Base-by-base conservation (phyloP, 2,329 filamentous ascomycete species). In the Colletotrichum cordylinicola region DNA sequence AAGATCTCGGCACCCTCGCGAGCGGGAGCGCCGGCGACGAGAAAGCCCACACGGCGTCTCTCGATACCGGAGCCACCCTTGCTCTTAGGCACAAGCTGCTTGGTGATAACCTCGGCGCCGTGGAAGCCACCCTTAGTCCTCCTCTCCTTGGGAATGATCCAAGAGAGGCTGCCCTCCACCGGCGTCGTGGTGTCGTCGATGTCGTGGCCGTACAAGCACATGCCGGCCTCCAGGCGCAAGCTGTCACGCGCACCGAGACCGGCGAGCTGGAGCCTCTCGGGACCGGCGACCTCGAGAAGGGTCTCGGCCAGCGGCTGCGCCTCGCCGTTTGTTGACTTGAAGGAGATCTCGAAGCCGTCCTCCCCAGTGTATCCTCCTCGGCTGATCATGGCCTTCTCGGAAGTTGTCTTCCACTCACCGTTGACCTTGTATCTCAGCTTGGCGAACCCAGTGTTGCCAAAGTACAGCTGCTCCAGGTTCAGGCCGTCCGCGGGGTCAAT, bases 181-280 rank as follows among this genome's bases (percentile, higher is more conserved):
- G 90, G 90, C 18, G 90, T 92, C 21, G 89, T 92, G n/a, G 85
- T 84, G 82, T 98, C 96, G 83, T 98, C 93, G 48, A 99, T 91
- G 84, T 99, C 97, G 86, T 98, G 95, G n/a, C 97, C 97, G 86
- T 99, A 99, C n/a, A 99, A 90, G 85, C 97, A 99, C 96, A 99
- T 98, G 77, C 97, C 97, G 1, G 97, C 97, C 87, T 99, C 97
- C 35, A 99, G 92, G 62, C 97, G 93, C 75, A 99, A 91, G 77
- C 94, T 98, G 85, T 99, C 97, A 78, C 97, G 92, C 4, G 97
- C 95, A 12, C 96, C 97, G 0, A 99, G 91, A 4, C 97, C 97
- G 3, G 96, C 96, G 61, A 98, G 91, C 81, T 94, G 93, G 18
- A 98, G 88, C 67, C 85, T 86, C 77, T 90, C 88, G 4, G 88